phyloP scores from a whole-genome alignment of 2,329 filamentous ascomycete genomes.

The Tolypocladium cylindrosporum region DNA sequence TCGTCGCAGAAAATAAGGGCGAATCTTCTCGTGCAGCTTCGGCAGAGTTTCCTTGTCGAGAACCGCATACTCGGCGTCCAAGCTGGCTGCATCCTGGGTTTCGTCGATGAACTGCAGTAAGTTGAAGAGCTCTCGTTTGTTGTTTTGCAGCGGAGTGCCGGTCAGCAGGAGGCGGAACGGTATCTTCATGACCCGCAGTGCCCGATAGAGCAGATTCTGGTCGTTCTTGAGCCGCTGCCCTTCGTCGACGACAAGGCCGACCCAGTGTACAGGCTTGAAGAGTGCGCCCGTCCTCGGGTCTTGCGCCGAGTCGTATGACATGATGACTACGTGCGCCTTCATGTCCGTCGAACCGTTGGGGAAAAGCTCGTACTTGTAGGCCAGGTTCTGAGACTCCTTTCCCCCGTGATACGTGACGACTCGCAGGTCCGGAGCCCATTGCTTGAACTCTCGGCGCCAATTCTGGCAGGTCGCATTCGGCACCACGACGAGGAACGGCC shows the following conservation, averaged over 20 bases:
- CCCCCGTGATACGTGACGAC: slow-evolving; percentile 92
- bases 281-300: slow-evolving; percentile 57
- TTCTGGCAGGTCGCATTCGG: slow-evolving; percentile 96
- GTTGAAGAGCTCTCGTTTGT: slow-evolving; percentile 89
- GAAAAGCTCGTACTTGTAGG: slow-evolving; percentile 79
- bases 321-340: slow-evolving; percentile 84
- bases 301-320: slow-evolving; percentile 83
- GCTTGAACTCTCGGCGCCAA: slow-evolving; percentile 92
- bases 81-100: slow-evolving; percentile 52
- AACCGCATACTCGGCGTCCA: slow-evolving; percentile 69
- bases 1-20: slow-evolving; percentile 58
- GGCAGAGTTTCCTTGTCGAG: slow-evolving; percentile 75
- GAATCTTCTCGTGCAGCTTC: slow-evolving; percentile 73
- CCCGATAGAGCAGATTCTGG: slow-evolving; percentile 68
- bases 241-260: slow-evolving; percentile 84
- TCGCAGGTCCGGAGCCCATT: slow-evolving; percentile 76
- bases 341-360: slow-evolving; percentile 55
- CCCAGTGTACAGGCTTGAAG: slow-evolving; percentile 69
- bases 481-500: slow-evolving; percentile 86
- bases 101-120: slow-evolving; percentile 89
- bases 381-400: slow-evolving; percentile 61
- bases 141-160: slow-evolving; percentile 90
- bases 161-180: slow-evolving; percentile 82
- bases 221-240: slow-evolving; percentile 95
- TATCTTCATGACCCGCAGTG: slow-evolving; percentile 62